Conservation (phyloP, 371 early-diverging fungal species). For the Parasitella parasitica region DNA sequence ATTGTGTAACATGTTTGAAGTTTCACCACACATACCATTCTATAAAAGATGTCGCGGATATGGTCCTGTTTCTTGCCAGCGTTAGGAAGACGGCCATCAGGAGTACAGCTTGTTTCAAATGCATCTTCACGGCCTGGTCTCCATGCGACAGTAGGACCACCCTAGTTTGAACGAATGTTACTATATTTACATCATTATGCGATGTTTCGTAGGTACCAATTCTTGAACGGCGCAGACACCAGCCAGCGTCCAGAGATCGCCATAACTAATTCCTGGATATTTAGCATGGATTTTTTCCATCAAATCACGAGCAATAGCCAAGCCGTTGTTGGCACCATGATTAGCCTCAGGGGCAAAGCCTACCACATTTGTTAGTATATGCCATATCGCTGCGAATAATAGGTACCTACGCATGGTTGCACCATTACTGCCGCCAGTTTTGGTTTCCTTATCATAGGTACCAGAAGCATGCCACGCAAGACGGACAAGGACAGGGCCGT, state of each 20-base stretch:
- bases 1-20: background rate
- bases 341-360: constrained; percentile 69
- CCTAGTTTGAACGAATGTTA: constrained; percentile 28
- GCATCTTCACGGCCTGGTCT: constrained; percentile 83
- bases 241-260: constrained; percentile 93
- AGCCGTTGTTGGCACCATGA: constrained; percentile 89
- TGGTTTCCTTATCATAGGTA: constrained; percentile 66
- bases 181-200: background rate
- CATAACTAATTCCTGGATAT: constrained; percentile 83
- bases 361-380: no score
- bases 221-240: constrained; percentile 91
- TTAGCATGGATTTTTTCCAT: constrained; percentile 84
- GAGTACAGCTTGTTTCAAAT: constrained; percentile 55
- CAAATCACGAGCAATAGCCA: constrained; percentile 75
- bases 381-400: no score
- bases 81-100: constrained; percentile 93
- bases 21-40: constrained; percentile 62
- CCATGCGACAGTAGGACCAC: constrained; percentile 88
- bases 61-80: constrained; percentile 76
- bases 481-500: constrained; percentile 87
- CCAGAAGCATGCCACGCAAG: constrained; percentile 90
- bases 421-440: constrained; percentile 79
- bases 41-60: constrained; percentile 83
- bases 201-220: constrained; percentile 48
- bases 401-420: constrained; percentile 73